phyloP scores from a whole-genome alignment of 805 yeast species.

The Priceomyces carsonii region DNA sequence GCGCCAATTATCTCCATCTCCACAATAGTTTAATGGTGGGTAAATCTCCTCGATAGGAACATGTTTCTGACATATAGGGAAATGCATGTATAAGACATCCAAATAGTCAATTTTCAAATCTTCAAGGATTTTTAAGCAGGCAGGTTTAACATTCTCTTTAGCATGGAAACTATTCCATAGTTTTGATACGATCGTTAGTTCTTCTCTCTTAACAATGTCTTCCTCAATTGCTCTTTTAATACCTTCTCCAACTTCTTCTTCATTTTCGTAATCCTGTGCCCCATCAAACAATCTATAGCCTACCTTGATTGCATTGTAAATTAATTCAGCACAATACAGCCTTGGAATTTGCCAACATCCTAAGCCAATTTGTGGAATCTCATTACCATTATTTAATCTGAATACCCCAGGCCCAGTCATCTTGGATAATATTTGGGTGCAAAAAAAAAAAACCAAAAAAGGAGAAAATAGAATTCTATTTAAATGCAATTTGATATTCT shows the following conservation, averaged over 20 bases:
- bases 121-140: conserved; percentile 60
- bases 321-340: conserved; percentile 38
- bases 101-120: conserved; percentile 78
- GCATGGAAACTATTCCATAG: conserved; percentile 85
- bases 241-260: conserved; percentile 55
- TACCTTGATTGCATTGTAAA: conserved; percentile 57
- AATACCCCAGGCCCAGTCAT: too few species aligned
- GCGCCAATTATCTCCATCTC: conserved; percentile 48
- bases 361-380: conserved; percentile 48
- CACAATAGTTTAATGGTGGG: conserved; percentile 76
- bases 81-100: conserved; percentile 84
- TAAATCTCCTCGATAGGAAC: conserved; percentile 78
- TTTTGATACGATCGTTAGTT: conserved; percentile 76
- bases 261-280: conserved; percentile 69
- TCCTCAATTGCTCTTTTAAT: conserved; percentile 63
- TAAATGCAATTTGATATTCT: too few species aligned
- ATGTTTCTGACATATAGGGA: conserved; percentile 83
- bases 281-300: conserved; percentile 78
- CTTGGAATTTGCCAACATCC: conserved; percentile 48
- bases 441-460: too few species aligned
- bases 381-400: conserved; percentile 30
- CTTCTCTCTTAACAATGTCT: conserved; percentile 72
- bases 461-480: too few species aligned
- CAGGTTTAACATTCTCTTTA: conserved; percentile 68
- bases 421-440: too few species aligned